phyloP scores from a whole-genome alignment of 768 basidiomycete species.

The Lactarius sp. region DNA sequence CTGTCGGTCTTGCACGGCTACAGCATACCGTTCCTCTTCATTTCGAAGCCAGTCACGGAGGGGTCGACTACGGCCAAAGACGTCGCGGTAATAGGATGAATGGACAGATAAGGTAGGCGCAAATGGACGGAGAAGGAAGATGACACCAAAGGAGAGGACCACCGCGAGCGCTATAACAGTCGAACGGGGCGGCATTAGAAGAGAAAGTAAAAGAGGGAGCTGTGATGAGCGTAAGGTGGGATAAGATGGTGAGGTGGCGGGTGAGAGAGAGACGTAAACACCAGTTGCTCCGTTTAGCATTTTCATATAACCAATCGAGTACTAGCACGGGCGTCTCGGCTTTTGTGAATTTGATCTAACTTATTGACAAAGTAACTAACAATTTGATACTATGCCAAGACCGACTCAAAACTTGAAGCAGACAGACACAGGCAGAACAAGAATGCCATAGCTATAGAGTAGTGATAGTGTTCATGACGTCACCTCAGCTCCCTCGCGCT shows the following conservation, averaged over 20 bases:
- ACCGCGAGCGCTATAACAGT: not conserved
- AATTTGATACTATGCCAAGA: no score
- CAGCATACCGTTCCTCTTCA: constrained; percentile 4
- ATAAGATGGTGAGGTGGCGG: not conserved
- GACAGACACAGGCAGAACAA: no score
- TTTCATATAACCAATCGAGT: not conserved
- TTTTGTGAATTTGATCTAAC: no score
- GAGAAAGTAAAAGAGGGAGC: not conserved
- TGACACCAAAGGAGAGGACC: not conserved
- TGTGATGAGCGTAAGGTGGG: no score
- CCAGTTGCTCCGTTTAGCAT: not conserved
- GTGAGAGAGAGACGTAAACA: not conserved
- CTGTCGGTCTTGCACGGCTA: not conserved
- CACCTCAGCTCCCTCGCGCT: not conserved
- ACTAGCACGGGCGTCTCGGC: not conserved
- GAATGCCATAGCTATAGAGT: no score
- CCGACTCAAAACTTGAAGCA: no score
- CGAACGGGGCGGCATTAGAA: not conserved
- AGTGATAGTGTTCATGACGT: not conserved
- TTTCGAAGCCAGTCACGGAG: constrained; percentile 3
- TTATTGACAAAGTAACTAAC: no score
- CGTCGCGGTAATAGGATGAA: constrained; percentile 7
- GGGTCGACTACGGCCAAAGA: not conserved
- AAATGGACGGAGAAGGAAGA: not conserved
- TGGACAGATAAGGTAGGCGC: not conserved